Evolutionary conservation across 345 rosid species (phyloP).

Genomic region (Fremontodendron californicum): DNA sequence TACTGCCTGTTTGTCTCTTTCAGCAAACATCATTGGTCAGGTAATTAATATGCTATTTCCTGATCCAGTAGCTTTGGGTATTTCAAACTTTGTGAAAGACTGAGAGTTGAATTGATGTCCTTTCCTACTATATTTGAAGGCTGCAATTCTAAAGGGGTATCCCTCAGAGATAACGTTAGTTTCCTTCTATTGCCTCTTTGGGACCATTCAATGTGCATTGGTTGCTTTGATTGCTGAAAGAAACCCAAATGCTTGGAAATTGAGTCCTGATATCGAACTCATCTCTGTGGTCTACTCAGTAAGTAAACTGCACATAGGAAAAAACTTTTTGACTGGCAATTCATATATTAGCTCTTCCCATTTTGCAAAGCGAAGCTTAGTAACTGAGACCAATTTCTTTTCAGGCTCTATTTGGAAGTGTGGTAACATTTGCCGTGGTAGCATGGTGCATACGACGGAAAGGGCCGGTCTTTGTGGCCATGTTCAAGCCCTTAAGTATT

Average conservation of each 20-base stretch:
- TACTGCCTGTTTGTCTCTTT: constrained; percentile 27
- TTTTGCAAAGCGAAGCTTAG: neutral
- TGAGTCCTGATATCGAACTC: constrained; percentile 34
- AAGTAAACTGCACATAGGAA: constrained; percentile 1
- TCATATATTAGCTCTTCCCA: neutral
- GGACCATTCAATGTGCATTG: constrained; percentile 37
- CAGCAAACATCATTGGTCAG: constrained; percentile 36
- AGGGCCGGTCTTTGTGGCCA: constrained; percentile 62
- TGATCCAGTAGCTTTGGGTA: neutral
- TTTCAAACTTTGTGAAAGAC: neutral
- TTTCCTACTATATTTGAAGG: constrained; percentile 25
- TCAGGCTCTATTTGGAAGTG: constrained; percentile 47
- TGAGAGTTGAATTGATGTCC: neutral
- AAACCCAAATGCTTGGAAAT: constrained; percentile 46
- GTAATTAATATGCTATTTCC: constrained; percentile 17
- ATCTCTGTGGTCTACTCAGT: constrained; percentile 42
- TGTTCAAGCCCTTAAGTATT: constrained; percentile 54
- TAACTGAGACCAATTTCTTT: neutral
- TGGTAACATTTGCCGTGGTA: constrained; percentile 21
- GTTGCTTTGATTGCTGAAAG: constrained; percentile 40
- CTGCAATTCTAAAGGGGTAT: constrained; percentile 41
- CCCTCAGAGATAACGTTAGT: constrained; percentile 44
- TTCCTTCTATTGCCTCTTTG: constrained; percentile 32
- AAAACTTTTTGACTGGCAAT: neutral
- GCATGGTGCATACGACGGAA: constrained; percentile 48